phyloP scores from a whole-genome alignment of 495 filamentous ascomycete genomes.

The Hypoxylon crocopeplum region DNA sequence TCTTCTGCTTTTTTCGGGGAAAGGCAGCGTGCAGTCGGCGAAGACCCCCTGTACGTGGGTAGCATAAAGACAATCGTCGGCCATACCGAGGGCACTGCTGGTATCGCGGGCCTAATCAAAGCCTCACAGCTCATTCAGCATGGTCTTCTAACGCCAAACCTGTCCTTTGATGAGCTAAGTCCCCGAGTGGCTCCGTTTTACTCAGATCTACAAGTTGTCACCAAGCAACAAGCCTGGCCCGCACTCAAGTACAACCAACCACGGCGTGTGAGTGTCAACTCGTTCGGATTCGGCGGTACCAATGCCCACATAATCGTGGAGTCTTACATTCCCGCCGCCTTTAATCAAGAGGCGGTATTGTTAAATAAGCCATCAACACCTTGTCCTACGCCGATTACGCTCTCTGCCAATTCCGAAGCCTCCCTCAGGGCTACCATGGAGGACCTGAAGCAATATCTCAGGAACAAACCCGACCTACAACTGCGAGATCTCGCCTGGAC shows the following conservation, averaged over 20 bases:
- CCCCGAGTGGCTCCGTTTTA: slow-evolving; percentile 51
- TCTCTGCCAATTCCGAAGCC: too few relatives aligned
- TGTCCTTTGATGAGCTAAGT: slow-evolving; percentile 58
- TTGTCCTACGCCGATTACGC: too few relatives aligned
- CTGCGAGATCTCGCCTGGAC: too few relatives aligned
- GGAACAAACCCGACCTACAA: too few relatives aligned
- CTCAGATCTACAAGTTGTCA: slow-evolving; percentile 47
- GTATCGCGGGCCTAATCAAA: slow-evolving; percentile 57
- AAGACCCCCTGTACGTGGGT: too few relatives aligned
- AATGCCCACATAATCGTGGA: slow-evolving; percentile 53
- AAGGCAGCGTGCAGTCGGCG: slow-evolving; percentile 50
- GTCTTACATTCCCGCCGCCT: neutral
- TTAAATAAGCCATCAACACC: neutral
- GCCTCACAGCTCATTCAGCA: slow-evolving; percentile 52
- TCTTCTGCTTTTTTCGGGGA: slow-evolving; percentile 36
- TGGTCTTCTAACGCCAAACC: slow-evolving; percentile 59
- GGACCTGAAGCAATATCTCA: too few relatives aligned
- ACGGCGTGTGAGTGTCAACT: slow-evolving; percentile 62
- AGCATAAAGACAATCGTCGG: too few relatives aligned
- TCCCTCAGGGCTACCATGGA: too few relatives aligned
- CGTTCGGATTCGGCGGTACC: slow-evolving; percentile 65
- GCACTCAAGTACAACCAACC: slow-evolving; percentile 33
- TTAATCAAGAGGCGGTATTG: neutral
- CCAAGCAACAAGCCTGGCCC: slow-evolving; percentile 46
- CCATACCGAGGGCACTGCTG: too few relatives aligned